Evolutionary conservation across 2,329 filamentous ascomycete genomes (phyloP).

Genomic region (Lasiodiplodia theobromae): DNA sequence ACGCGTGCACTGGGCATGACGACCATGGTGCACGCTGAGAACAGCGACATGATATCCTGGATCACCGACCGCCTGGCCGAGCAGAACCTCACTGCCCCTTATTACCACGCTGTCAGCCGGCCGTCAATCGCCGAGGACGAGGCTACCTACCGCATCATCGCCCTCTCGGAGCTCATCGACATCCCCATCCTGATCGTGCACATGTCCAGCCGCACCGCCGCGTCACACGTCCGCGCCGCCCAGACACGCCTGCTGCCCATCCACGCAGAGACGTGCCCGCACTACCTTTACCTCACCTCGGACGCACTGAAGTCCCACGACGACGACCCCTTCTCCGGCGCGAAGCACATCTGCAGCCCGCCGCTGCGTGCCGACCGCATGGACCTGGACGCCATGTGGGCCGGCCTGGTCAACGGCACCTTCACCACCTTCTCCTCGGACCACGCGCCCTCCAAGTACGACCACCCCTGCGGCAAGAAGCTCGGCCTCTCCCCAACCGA

Average conservation of each 20-base stretch:
- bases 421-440: slow-evolving; percentile 46
- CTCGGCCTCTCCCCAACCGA: slow-evolving; percentile 41
- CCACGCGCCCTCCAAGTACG: slow-evolving; percentile 49
- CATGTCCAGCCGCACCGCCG: slow-evolving; percentile 52
- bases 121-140: slow-evolving; percentile 40
- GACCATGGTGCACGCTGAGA: slow-evolving; percentile 60
- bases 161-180: slow-evolving; percentile 57
- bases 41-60: slow-evolving; percentile 58
- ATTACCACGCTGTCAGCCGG: slow-evolving; percentile 52
- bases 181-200: slow-evolving; percentile 63
- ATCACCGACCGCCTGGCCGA: slow-evolving; percentile 53
- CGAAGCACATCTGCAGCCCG: slow-evolving; percentile 46
- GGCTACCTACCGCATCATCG: slow-evolving; percentile 60
- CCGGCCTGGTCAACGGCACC: slow-evolving; percentile 45
- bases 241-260: slow-evolving; percentile 45
- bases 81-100: slow-evolving; percentile 47
- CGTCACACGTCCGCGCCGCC: slow-evolving; percentile 44
- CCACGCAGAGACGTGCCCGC: slow-evolving; percentile 48
- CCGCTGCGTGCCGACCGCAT: slow-evolving; percentile 41
- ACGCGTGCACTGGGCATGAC: slow-evolving; percentile 55
- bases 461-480: slow-evolving; percentile 48
- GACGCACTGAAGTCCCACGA: slow-evolving; percentile 41
- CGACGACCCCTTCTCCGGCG: slow-evolving; percentile 45
- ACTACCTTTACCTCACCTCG: slow-evolving; percentile 45
- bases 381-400: slow-evolving; percentile 45